phyloP scores from a whole-genome alignment of 2,329 filamentous ascomycete species.

The Epichloe coenophiala region DNA sequence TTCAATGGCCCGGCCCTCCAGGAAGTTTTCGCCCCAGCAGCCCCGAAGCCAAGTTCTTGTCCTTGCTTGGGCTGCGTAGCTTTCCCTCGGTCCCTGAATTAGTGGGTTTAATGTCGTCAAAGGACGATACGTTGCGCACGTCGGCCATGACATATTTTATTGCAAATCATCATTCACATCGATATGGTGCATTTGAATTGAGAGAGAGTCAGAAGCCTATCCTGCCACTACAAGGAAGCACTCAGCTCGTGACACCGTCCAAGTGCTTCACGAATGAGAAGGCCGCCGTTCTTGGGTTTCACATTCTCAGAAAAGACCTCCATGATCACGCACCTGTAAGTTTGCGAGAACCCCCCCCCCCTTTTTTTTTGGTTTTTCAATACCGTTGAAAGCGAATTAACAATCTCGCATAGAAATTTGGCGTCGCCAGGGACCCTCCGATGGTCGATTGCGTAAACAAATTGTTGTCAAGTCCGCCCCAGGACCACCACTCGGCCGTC shows the following conservation, averaged over 20 bases:
- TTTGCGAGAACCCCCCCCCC: not conserved
- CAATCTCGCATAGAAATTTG: constrained; percentile 48
- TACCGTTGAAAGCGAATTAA: constrained; percentile 3
- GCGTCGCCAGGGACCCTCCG: constrained; percentile 68
- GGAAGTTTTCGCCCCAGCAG: constrained; percentile 51
- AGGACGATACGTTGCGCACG: constrained; percentile 44
- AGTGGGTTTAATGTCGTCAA: constrained; percentile 60
- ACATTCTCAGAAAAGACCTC: constrained; percentile 63
- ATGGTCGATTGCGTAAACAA: constrained; percentile 64
- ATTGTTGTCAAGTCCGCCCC: constrained; percentile 59
- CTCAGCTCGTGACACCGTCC: constrained; percentile 55
- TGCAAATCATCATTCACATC: constrained; percentile 62
- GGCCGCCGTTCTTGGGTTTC: constrained; percentile 66
- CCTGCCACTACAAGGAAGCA: constrained; percentile 59
- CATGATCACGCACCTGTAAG: constrained; percentile 54
- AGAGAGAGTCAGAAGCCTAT: constrained; percentile 42
- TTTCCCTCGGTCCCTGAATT: constrained; percentile 57
- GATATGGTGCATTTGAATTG: constrained; percentile 55
- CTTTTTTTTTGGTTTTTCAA: not conserved
- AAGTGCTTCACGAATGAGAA: constrained; percentile 73
- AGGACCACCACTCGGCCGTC: constrained; percentile 50
- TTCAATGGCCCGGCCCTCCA: constrained; percentile 64
- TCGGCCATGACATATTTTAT: constrained; percentile 73
- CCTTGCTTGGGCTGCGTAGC: constrained; percentile 56
- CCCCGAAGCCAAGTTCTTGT: constrained; percentile 62